phyloP scores from a whole-genome alignment of 2,329 filamentous ascomycete species.

The Talaromyces atroroseus region DNA sequence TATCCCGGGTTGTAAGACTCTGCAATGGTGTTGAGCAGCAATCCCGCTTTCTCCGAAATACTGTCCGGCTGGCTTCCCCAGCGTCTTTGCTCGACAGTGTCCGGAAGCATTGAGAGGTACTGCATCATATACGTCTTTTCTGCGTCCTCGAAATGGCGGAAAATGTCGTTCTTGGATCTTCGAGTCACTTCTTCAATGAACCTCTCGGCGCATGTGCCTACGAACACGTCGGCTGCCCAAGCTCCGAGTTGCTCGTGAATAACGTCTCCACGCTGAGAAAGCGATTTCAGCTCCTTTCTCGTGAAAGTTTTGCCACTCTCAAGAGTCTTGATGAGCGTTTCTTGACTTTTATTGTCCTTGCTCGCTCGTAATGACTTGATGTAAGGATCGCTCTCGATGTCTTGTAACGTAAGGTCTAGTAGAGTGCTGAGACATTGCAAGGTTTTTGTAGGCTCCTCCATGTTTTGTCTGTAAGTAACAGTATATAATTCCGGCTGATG shows the following conservation, averaged over 20 bases:
- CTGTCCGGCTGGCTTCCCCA: constrained; percentile 19
- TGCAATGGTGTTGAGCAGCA: constrained; percentile 51
- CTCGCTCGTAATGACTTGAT: constrained; percentile 45
- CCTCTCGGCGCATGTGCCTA: constrained; percentile 46
- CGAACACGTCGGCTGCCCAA: constrained; percentile 66
- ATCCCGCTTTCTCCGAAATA: constrained; percentile 54
- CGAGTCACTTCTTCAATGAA: constrained; percentile 21
- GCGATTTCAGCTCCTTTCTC: constrained; percentile 51
- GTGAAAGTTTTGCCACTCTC: constrained; percentile 33
- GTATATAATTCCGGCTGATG: constrained; percentile 57
- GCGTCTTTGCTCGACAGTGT: constrained; percentile 13
- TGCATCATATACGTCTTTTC: constrained; percentile 55
- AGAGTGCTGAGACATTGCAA: constrained; percentile 44
- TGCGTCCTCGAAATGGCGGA: constrained; percentile 42
- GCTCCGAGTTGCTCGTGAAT: constrained; percentile 57
- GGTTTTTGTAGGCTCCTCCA: constrained; percentile 15
- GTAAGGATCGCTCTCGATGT: constrained; percentile 59
- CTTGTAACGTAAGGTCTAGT: constrained; percentile 35
- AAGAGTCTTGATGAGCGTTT: constrained; percentile 24
- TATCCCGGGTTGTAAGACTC: constrained; percentile 44
- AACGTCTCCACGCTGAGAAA: constrained; percentile 47
- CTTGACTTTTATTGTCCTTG: constrained; percentile 28
- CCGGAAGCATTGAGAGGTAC: constrained; percentile 26
- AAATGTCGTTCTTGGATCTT: constrained; percentile 24
- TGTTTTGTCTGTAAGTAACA: constrained; percentile 25